phyloP scores from a whole-genome alignment of 2,329 filamentous ascomycete species.

The Bisporella sp. region DNA sequence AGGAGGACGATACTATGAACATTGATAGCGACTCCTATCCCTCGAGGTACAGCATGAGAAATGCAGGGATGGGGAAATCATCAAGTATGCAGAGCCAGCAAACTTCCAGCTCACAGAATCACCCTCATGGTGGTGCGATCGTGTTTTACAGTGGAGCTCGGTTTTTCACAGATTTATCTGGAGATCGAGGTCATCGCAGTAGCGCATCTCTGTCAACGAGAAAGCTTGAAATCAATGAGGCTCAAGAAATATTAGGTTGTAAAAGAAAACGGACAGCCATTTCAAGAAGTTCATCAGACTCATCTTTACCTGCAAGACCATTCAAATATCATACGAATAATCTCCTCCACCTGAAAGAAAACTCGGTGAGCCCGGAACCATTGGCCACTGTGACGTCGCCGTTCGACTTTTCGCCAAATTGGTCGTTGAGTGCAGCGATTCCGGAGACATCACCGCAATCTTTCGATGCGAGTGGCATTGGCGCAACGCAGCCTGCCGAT shows the following conservation, averaged over 20 bases:
- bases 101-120: too few species aligned
- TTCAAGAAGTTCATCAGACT: constrained; percentile 43
- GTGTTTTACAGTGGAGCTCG: constrained; percentile 77
- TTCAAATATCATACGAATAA: constrained; percentile 34
- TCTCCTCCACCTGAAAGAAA: background rate
- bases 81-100: too few species aligned
- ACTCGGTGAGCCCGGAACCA: background rate
- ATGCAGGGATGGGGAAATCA: too few species aligned
- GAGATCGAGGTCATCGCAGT: constrained; percentile 45
- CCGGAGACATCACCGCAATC: constrained; percentile 15
- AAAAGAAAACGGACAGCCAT: background rate
- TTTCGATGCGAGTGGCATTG: constrained; percentile 52
- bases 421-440: constrained; percentile 12
- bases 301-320: constrained; percentile 41
- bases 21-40: too few species aligned
- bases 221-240: background rate
- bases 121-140: constrained; percentile 59
- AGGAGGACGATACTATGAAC: too few species aligned
- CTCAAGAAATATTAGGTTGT: background rate
- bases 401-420: constrained; percentile 31
- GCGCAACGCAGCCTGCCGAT: constrained; percentile 54
- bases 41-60: too few species aligned
- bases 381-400: background rate
- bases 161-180: constrained; percentile 75
- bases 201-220: constrained; percentile 1